A percentile compares a stretch with the other conserved stretches of the same genome.
Evolutionary conservation across 2,329 filamentous ascomycete genomes (phyloP).

Genomic region (Trichoderma pleuroti): DNA sequence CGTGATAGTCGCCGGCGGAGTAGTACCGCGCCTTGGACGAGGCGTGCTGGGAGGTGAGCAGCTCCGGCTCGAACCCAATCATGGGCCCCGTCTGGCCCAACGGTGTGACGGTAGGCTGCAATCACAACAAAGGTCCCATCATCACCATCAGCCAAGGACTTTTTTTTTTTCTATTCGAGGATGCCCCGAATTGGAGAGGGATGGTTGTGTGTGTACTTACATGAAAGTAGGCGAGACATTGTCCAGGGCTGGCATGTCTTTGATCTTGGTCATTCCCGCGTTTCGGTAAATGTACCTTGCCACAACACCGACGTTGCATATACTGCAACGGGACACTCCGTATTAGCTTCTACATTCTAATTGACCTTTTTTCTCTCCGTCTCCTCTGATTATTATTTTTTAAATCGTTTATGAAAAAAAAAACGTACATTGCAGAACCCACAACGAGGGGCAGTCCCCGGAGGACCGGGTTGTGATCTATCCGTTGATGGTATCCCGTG

Average conservation of each 20-base stretch:
- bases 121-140: neutral
- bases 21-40: constrained; percentile 54
- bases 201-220: constrained; percentile 35
- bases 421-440: constrained; percentile 56
- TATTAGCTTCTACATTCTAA: neutral
- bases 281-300: constrained; percentile 68
- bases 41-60: constrained; percentile 40
- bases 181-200: neutral
- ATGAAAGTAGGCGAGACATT: constrained; percentile 44
- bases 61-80: constrained; percentile 41
- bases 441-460: constrained; percentile 62
- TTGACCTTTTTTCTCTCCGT: neutral
- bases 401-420: neutral
- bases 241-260: constrained; percentile 45
- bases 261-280: constrained; percentile 52
- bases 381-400: neutral
- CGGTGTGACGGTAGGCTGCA: constrained; percentile 57
- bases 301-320: constrained; percentile 57
- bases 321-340: constrained; percentile 36
- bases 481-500: constrained; percentile 32
- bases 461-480: constrained; percentile 65
- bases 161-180: too few species aligned
- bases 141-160: neutral
- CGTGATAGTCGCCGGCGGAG: constrained; percentile 72
- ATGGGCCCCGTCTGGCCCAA: constrained; percentile 38